Evolutionary conservation across 73 alveolate genomes (phyloP).

Genomic region (Breviolum minutum): DNA sequence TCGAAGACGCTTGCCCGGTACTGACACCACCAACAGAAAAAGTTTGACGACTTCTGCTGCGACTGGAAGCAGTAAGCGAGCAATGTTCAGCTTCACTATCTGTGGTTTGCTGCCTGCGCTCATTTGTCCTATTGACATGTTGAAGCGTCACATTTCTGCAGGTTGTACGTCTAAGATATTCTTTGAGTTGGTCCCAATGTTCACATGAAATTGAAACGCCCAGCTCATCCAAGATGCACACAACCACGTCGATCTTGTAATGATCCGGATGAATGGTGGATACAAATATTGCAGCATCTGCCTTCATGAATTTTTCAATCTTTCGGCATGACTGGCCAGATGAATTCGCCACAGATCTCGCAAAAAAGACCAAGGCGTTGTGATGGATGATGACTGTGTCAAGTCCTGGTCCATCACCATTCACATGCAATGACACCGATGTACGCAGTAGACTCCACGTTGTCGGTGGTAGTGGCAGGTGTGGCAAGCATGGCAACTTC

Average conservation of each 20-base stretch:
- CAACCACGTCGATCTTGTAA: not conserved
- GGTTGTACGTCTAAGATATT: not conserved
- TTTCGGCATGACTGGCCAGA: not conserved
- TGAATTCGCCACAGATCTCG: not conserved
- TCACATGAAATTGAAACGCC: not conserved
- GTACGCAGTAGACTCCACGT: not conserved
- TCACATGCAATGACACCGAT: not conserved
- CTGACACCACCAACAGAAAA: too few relatives aligned
- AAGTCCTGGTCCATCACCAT: not conserved
- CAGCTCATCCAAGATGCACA: not conserved
- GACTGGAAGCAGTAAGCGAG: too few relatives aligned
- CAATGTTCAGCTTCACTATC: too few relatives aligned
- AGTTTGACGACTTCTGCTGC: too few relatives aligned
- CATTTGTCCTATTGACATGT: too few relatives aligned
- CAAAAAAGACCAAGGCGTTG: not conserved
- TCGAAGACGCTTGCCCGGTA: too few relatives aligned
- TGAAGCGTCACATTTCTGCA: not conserved
- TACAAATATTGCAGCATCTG: not conserved
- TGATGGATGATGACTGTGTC: not conserved
- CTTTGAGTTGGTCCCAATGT: not conserved
- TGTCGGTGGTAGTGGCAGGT: constrained; percentile 16
- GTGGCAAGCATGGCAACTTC: not conserved
- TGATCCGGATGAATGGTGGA: not conserved
- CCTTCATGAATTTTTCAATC: not conserved
- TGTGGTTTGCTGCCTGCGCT: too few relatives aligned